Base-by-base conservation (phyloP, 2,329 filamentous ascomycete genomes). In the Cadophora sp. region DNA sequence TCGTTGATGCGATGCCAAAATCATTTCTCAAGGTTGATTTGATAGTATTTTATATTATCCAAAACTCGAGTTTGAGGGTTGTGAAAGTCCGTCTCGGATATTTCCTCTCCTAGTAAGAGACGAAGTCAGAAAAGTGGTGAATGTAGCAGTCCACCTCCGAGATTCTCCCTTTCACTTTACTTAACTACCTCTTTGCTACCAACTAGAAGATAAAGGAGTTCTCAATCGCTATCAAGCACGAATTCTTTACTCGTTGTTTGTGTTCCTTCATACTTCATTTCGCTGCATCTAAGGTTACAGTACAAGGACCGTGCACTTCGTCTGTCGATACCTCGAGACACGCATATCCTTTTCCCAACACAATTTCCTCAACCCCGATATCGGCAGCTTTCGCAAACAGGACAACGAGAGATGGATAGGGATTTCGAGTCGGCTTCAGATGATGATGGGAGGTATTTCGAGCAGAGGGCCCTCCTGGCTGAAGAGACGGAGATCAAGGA, bases 341-440 rank as follows among this genome's bases (percentile, higher is more conserved):
- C 48, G 22, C 48, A 51, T 27, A 30, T 16, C 22, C 13, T 22
- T 16, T 51, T 51, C 18, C 14, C 27, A 51, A 7, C 36, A 51
- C 48, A 51, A 30, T 51, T 27, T 51, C 48, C 48, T 51, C 22
- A 51, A 51, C 22, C 22, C 48, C 48, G 48, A 51, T 27, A 51
- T 51, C 48, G 48, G 22, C 48, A 51, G 45, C 45, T 48, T 48
- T 48, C 11, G 22, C n/a, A 22, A 48, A 48, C 11, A 51, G 22
- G 48, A 51, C 48, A 51, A 51, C 48, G 48, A 51, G 48, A 48
- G 48, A 51, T 51, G 48, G 48, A 51, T 51, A 51, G 48, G 22
- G 11, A 51, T 16, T 30, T 30, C 11, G 48, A 8, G 27, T 51
- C 22, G 48, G 22, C 22, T 13, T 16, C 22, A 30, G 48, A 27